These are phyloP conservation scores for Pestalotiopsis sp. DNA, from an alignment of 2,329 filamentous ascomycete genomes.

Conservation along the genomic window DNA sequence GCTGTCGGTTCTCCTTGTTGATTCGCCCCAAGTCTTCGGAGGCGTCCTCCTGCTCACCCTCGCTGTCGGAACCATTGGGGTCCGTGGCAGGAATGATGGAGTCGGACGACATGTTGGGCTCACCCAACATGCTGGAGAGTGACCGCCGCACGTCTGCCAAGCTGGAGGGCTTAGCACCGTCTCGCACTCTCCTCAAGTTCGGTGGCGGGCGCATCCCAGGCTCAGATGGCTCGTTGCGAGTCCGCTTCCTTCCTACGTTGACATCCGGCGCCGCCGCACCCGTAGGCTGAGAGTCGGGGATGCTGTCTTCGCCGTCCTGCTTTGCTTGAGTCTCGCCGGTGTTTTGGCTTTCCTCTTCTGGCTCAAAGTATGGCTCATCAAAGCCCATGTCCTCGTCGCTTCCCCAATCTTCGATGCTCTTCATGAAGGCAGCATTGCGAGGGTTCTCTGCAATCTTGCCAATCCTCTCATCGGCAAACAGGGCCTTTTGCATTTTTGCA, in stretches of 20 bases:
- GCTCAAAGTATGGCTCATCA: constrained; percentile 55
- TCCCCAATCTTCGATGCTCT: constrained; percentile 82
- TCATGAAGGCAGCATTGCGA: constrained; percentile 87
- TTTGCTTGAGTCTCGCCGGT: constrained; percentile 24
- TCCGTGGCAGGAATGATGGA: constrained; percentile 51
- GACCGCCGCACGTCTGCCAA: constrained; percentile 82
- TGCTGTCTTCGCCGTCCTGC: constrained; percentile 29
- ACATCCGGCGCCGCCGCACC: constrained; percentile 32
- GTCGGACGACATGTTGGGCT: constrained; percentile 38
- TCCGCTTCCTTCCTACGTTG: constrained; percentile 37
- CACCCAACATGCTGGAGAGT: constrained; percentile 81
- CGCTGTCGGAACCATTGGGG: constrained; percentile 51
- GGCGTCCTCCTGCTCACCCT: constrained; percentile 54
- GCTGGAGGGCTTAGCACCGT: constrained; percentile 69
- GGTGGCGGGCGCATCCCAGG: constrained; percentile 53
- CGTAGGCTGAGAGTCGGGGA: constrained; percentile 55
- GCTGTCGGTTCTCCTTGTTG: constrained; percentile 55
- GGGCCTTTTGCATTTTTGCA: constrained; percentile 85
- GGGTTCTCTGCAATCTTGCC: constrained; percentile 88
- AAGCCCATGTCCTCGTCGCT: constrained; percentile 79
- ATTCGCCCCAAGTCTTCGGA: constrained; percentile 23
- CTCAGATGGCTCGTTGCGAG: constrained; percentile 26
- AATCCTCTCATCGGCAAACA: constrained; percentile 86
- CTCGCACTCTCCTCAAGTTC: constrained; percentile 63
- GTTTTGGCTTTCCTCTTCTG: constrained; percentile 26